Evolutionary conservation across 345 rosid genomes (phyloP), one percentile per base, ranked within the genome.

Genomic region (Raphanus sativus): DNA sequence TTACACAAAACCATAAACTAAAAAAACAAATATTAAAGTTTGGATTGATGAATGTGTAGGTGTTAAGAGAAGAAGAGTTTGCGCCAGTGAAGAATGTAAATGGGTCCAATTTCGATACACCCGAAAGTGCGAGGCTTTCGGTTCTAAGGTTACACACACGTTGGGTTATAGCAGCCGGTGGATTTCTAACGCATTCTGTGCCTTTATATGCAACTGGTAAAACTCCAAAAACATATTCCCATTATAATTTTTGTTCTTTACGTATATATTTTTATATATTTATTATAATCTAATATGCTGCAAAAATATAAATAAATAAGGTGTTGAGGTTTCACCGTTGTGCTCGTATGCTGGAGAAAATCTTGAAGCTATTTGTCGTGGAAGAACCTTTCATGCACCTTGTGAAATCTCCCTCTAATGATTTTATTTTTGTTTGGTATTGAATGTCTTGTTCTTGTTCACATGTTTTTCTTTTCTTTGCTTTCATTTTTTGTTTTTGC

Each of bases 111-210:
- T 89, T 78, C 45, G 99, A 96, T 77, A 96, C 99, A 50, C 99
- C 98, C 11, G 98, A 96, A 73, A 91, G 98, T 83, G 99, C 99
- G 3, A 82, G 92, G 69, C 85, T 96, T 54, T 91, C 87, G 68
- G 89, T 95, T 75, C 87, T 95, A 33, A 87, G 99, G 62, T 90
- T 95, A 36, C 97, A 95, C 65, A 71, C 88, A 61, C 98, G 97
- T 54, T 95, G 99, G 99, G 97, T 95, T 2, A 86, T 88, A 13
- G 98, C 98, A 60, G 99, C 99, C 29, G 99, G 99, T 34, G 99
- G 99, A 80, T 95, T 95, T 79, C 77, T 95, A 77, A 95, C 97
- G 0, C 99, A 95, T 86, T 95, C 99, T 13, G 97, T 92, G 71
- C 99, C 99, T 6, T 80, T 92, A 65, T 92, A 95, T 63, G 94